These are phyloP conservation scores for Heritiera littoralis DNA, from an alignment of 345 rosid species.

Conservation along the genomic window DNA sequence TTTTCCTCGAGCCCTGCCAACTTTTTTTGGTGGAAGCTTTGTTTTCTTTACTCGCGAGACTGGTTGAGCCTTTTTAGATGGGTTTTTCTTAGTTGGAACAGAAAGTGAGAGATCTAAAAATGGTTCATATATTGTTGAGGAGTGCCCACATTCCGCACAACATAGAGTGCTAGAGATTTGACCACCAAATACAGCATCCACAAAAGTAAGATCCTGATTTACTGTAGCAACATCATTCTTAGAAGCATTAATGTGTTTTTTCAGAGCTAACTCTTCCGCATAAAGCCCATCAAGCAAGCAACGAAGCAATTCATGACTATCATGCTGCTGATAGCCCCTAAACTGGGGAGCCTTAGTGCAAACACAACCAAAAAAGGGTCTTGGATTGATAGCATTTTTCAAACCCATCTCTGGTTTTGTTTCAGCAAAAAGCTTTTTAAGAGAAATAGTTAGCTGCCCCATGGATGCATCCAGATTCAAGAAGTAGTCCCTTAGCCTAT, in stretches of 20 bases:
- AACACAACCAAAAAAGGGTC: constrained; percentile 58
- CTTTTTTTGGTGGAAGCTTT: constrained; percentile 67
- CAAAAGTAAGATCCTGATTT: constrained; percentile 53
- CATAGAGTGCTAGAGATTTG: constrained; percentile 80
- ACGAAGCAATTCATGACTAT: constrained; percentile 89
- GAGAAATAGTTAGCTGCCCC: constrained; percentile 63
- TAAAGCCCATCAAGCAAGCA: constrained; percentile 84
- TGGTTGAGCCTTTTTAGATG: constrained; percentile 55
- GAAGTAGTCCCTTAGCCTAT: constrained; percentile 56
- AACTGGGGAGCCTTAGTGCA: constrained; percentile 90
- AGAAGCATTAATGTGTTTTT: constrained; percentile 46
- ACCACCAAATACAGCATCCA: constrained; percentile 86
- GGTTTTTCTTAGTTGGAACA: constrained; percentile 77
- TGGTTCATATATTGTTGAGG: constrained; percentile 87
- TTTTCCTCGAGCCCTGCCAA: constrained; percentile 47
- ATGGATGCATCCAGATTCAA: constrained; percentile 46
- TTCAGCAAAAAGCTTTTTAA: constrained; percentile 77
- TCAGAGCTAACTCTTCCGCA: constrained; percentile 64
- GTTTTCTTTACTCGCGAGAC: constrained; percentile 65
- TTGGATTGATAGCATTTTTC: constrained; percentile 75
- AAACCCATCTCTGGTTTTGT: constrained; percentile 55
- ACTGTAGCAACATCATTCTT: constrained; percentile 35
- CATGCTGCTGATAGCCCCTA: constrained; percentile 93
- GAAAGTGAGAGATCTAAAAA: constrained; percentile 94
- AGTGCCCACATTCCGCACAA: constrained; percentile 83